Evolutionary conservation across 2,329 filamentous ascomycete genomes (phyloP).

Genomic region (Cladorrhinum sp.): DNA sequence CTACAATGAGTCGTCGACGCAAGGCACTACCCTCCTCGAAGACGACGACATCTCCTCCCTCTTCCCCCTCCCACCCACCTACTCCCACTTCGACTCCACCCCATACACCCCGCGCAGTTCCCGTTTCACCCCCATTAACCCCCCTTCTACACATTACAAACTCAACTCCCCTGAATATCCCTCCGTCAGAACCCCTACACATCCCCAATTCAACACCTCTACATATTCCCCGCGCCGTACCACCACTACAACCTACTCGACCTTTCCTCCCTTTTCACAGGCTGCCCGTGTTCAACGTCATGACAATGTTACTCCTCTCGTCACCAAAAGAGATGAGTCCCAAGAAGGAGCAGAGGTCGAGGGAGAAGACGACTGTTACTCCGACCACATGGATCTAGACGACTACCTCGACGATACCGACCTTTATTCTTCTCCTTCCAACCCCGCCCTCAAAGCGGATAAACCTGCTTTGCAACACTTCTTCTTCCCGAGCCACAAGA

Average conservation of each 20-base stretch:
- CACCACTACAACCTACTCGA: neutral
- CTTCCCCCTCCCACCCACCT: constrained; percentile 7
- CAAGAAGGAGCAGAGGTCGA: neutral
- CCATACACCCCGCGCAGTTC: neutral
- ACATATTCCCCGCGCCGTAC: too few relatives aligned
- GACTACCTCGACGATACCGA: neutral
- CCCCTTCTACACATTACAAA: neutral
- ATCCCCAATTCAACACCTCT: neutral
- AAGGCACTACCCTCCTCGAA: neutral
- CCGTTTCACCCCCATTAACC: neutral
- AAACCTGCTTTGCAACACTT: neutral
- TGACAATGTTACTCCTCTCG: neutral
- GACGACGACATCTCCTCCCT: constrained; percentile 1
- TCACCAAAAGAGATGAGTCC: neutral
- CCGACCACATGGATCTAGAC: constrained; percentile 6
- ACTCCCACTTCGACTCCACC: constrained; percentile 5
- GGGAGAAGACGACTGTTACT: constrained; percentile 2
- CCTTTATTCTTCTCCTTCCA: neutral
- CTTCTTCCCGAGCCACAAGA: neutral
- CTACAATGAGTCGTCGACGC: neutral
- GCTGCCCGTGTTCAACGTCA: neutral
- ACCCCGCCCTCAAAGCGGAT: neutral
- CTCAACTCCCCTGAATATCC: neutral
- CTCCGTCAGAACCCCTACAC: too few relatives aligned
- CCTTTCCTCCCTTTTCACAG: neutral